Evolutionary conservation across 139 green algal genomes (phyloP), one percentile per base, ranked within the genome.

Genomic region (Chlorokybus atmophyticus): DNA sequence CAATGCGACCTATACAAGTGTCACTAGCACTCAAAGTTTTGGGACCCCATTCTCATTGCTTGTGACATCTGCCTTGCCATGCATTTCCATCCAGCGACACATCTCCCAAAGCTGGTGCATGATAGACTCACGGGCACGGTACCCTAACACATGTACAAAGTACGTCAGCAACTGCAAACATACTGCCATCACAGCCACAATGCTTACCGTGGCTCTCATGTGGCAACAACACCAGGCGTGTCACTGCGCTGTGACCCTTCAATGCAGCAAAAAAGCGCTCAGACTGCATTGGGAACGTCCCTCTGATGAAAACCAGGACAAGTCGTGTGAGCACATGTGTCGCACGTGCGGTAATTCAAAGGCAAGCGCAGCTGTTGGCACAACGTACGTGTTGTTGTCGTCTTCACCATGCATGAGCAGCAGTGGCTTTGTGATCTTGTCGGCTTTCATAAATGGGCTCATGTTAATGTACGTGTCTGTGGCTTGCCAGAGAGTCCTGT

Each of bases 351-450:
- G 39, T n/a, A 17, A 47, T 17, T 17, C 39, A 19, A 47, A 17
- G 39, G 39, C 17, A 19, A 47, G 39, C 39, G 19, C 39, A 19
- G 39, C 17, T 17, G 19, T 17, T 47, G 19, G 17, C 17, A 47
- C 39, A 17, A 47, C 39, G 17, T n/a, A n/a, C 47, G 84, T 81
- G 79, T 99, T 99, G 74, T 93, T 94, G 78, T 99, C 92, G 24
- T 93, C 86, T 64, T 94, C 84, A 19, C 91, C 91, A 59, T 98
- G 91, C 4, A 98, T 81, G 3, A 98, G 76, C 52, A 98, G 78
- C 55, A 98, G 55, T 6, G 91, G 91, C 64, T 85, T 85, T 29
- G 76, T 89, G 52, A 95, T 87, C 61, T 87, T 88, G 79, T 97
- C 70, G 0, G 89, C 92, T 41, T 85, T 68, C 68, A 76, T 78